Conservation (phyloP, 345 rosid species). For the Arabidopsis thaliana region TAIR10.1 NC_003070.9:6987001-6987500, state of each 20-base stretch:
- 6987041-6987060: constrained; percentile 69
- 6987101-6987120: constrained; percentile 8
- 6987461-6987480: constrained; percentile 55
- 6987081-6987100: not conserved
- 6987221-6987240: constrained; percentile 23
- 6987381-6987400: constrained; percentile 56
- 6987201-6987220: not conserved
- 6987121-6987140: not conserved
- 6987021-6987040: constrained; percentile 73
- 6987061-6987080: constrained; percentile 80
- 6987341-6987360: constrained; percentile 11
- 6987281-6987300: constrained; percentile 7
- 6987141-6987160: constrained; percentile 3
- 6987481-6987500: constrained; percentile 48
- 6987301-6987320: not conserved
- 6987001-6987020: constrained; percentile 64
- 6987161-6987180: not conserved
- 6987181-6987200: not conserved
- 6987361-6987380: constrained; percentile 54
- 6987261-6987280: constrained; percentile 1
- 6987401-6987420: constrained; percentile 68
- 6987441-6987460: constrained; percentile 41
- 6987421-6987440: constrained; percentile 40
- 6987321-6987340: not conserved
- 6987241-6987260: not conserved